phyloP scores from a whole-genome alignment of 768 basidiomycete genomes.

The Pholiota conissans region DNA sequence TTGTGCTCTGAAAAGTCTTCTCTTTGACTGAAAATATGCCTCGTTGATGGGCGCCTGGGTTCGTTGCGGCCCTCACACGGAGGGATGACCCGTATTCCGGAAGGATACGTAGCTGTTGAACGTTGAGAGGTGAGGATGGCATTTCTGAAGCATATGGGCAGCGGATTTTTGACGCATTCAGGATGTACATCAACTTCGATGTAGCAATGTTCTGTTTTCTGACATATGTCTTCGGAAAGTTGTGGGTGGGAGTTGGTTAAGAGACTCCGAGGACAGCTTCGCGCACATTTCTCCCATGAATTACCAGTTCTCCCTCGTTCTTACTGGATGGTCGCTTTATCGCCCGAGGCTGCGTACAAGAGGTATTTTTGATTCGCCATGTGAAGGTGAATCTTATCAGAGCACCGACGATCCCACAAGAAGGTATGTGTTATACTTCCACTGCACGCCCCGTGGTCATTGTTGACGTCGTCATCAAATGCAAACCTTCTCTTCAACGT shows the following conservation, averaged over 20 bases:
- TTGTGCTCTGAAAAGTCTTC: background rate
- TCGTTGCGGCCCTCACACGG: background rate
- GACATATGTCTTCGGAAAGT: background rate
- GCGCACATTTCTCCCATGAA: background rate
- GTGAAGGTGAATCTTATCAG: no score
- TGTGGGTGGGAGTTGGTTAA: background rate
- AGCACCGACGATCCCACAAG: no score
- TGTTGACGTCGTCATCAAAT: no score
- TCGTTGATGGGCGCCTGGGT: background rate
- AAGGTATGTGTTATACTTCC: no score
- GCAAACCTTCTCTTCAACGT: no score
- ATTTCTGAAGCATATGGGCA: background rate
- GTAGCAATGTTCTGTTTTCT: background rate
- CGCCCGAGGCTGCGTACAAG: no score
- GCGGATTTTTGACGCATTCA: background rate
- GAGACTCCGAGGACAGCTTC: background rate
- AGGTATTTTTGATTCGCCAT: no score
- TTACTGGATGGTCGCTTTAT: no score
- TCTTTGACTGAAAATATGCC: background rate
- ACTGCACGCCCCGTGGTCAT: no score
- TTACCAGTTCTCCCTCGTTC: no score
- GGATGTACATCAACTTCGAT: slow-evolving; percentile 1
- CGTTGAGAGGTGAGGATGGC: background rate
- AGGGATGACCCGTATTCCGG: background rate
- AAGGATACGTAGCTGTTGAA: background rate